Evolutionary conservation across 1,284 basidiomycete genomes (phyloP), one percentile per base, ranked within the genome.

Genomic region (Volvariella surrecta): DNA sequence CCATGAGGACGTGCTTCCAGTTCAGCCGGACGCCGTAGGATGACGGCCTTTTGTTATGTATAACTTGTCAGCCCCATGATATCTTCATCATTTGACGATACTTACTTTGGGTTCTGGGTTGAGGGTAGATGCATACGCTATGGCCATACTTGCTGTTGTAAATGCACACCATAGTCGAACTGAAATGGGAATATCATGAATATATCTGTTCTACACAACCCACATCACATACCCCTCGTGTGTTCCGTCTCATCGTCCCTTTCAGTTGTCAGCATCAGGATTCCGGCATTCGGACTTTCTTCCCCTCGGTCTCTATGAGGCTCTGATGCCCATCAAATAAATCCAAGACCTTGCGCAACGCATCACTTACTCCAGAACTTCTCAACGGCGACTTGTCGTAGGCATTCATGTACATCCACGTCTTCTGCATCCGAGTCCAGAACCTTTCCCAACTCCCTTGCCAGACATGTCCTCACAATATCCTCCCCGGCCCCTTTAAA

Each of bases 131-230:
- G 73, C 72, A 51, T 81, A 84, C 28, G 72, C 84, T 41, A 88
- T 65, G 0, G 84, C 82, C 83, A 89, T 87, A 56, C 80, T 84
- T 21, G 75, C 66, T n/a, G 85, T 80, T 8, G 85, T 88, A 62
- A 89, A 89, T 30, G 77, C 82, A 55, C 85, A 87, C 81, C 82
- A 88, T 28, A 87, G 58, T 30, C 81, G 74, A 19, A 71, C 83
- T 81, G 45, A 17, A 41, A 15, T n/a, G 18, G 4, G n/a, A 6
- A 39, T 32, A 39, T 51, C 24, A 44, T 47, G 42, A 41, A 35
- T 20, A n/a, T 18, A 6, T 11, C 24, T 28, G 11, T 11, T 11
- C 15, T 35, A 35, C 30, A 31, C 20, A 21, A 18, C 16, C 31
- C n/a, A 22, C 37, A 32, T 2, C 21, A 32, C 50, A 40, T 20